phyloP scores from a whole-genome alignment of 2,329 filamentous ascomycete species.

The Beauveria sp. region DNA sequence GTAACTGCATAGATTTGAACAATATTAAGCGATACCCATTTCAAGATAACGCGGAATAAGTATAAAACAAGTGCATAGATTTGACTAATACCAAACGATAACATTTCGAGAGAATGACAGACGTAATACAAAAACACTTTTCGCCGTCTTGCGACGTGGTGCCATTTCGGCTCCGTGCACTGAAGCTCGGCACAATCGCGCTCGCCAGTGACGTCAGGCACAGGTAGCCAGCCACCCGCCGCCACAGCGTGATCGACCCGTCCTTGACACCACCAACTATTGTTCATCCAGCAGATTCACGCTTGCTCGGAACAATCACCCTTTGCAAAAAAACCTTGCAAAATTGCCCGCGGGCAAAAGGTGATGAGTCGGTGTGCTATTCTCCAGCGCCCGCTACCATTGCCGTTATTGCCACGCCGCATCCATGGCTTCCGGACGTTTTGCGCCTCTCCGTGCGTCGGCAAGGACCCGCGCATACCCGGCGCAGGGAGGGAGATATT shows the following conservation, averaged over 20 bases:
- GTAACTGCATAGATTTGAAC: background rate
- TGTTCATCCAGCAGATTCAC: background rate
- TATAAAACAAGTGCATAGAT: no score
- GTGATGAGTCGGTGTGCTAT: background rate
- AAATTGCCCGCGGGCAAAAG: background rate
- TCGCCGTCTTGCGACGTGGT: no score
- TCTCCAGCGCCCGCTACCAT: background rate
- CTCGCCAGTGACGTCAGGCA: background rate
- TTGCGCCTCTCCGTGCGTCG: conserved; percentile 9
- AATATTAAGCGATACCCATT: conserved; percentile 9
- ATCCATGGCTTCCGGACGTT: background rate
- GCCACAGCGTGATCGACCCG: background rate
- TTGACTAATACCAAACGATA: no score
- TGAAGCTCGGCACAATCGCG: background rate
- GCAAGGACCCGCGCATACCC: conserved; percentile 31
- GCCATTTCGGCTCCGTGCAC: no score
- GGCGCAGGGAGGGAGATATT: conserved; percentile 35
- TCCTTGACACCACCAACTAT: background rate
- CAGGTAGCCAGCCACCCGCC: background rate
- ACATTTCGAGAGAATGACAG: background rate
- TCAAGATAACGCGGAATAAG: no score
- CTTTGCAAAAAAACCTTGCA: background rate
- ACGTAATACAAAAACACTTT: background rate
- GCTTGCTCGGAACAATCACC: no score
- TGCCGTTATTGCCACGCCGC: background rate